Evolutionary conservation across 2,329 filamentous ascomycete species (phyloP), one percentile per base, ranked within the genome.

Genomic region (Pseudocercospora pini-densiflorae): DNA sequence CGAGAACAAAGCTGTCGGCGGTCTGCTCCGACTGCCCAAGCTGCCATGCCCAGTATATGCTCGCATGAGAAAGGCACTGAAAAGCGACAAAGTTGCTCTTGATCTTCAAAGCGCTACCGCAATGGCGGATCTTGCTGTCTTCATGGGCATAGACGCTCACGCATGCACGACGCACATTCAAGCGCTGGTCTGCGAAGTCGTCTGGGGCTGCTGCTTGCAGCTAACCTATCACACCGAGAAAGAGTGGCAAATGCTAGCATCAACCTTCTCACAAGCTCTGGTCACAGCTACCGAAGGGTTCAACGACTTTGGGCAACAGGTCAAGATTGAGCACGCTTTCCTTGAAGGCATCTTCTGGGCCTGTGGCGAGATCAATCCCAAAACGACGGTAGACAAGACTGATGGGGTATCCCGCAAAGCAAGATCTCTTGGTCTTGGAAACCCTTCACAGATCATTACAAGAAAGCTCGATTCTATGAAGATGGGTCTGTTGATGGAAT

Each of bases 341-440:
- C 60, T 62, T 2, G 43, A 62, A 16, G 60, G 43, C 21, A 24
- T 62, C 3, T 40, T 62, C 29, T 62, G 60, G 60, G 16, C 29
- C n/a, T 51, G 47, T 16, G 60, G 60, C 8, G 27, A 23, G 8
- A 21, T 31, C 5, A 62, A 62, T 19, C 55, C 55, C 7, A 58
- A 58, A 29, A 36, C 36, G 1, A 36, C 27, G n/a, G 19, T 8
- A 21, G 55, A 58, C 1, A 58, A 58, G 14, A 31, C 55, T 29
- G 55, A 33, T 3, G 31, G 36, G 27, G 16, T 8, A 8, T 21
- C 29, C 9, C 55, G 55, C 12, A 58, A 58, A 24, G 55, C 55
- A 1, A 21, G 29, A 19, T 58, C 55, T 36, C 24, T 58, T 10
- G 55, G 55, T n/a, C 55, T 58, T 14, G 24, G 24, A 5, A 58